A percentile compares a stretch with the other conserved stretches of the same genome.
Conservation (phyloP, 2,329 filamentous ascomycete species). For the Aschersonia sp. region DNA sequence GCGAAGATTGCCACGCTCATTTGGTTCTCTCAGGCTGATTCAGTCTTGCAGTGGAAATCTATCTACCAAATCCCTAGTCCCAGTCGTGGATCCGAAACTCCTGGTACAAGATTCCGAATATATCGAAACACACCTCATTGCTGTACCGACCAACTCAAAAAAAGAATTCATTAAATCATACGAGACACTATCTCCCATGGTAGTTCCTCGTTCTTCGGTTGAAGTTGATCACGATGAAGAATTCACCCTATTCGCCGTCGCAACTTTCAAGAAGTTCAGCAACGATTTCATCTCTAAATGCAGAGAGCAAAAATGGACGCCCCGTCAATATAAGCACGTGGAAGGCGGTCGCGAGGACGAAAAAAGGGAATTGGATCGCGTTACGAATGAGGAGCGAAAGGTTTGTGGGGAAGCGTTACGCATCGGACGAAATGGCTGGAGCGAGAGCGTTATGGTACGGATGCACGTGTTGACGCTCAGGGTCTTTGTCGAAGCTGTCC, state of each 20-base stretch:
- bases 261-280: constrained; percentile 84
- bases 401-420: constrained; percentile 85
- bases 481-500: constrained; percentile 96
- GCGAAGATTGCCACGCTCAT: not conserved
- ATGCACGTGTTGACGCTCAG: constrained; percentile 80
- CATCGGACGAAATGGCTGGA: constrained; percentile 82
- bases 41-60: constrained; percentile 60
- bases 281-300: constrained; percentile 84
- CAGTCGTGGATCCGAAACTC: constrained; percentile 67
- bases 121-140: constrained; percentile 87
- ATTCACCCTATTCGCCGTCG: constrained; percentile 77
- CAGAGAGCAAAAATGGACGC: constrained; percentile 87
- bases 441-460: constrained; percentile 93
- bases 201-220: constrained; percentile 76
- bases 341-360: constrained; percentile 86
- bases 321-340: constrained; percentile 84
- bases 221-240: constrained; percentile 79
- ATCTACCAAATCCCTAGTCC: constrained; percentile 82
- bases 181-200: constrained; percentile 79
- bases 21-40: not conserved
- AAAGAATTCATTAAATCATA: constrained; percentile 87
- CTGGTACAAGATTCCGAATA: constrained; percentile 89
- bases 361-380: constrained; percentile 68
- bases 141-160: constrained; percentile 63
- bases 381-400: constrained; percentile 76